Base-by-base conservation (phyloP, 129 eudicot species). In the Flaveria brownii region DNA sequence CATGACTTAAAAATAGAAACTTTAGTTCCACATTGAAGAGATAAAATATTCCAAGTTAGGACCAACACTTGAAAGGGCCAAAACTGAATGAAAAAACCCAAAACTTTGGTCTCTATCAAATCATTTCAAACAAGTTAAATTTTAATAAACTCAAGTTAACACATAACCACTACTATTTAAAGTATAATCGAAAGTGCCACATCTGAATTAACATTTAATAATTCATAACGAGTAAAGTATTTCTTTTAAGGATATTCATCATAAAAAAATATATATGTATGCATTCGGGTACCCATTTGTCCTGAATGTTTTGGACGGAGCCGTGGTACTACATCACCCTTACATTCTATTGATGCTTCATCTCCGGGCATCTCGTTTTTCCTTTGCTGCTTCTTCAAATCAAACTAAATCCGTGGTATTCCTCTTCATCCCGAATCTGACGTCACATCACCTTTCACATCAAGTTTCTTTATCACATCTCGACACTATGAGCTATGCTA, bases 21-120 rank as follows among this genome's bases (percentile, higher is more conserved):
- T 75, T 9, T 61, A 62, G 26, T 61, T 70, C 20, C 30, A 26
- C 33, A 16, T 9, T 11, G 18, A n/a, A 26, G 16, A 2, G 33
- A 75, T 4, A 12, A 15, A 43, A 75, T 25, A 16, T 75, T 45
- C 18, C 36, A 46, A 47, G 3, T 63, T 47, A 47, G 79, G 79
- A 68, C 72, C 71, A 46, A 70, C 71, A 75, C 5, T 75, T 18
- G 22, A 45, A 26, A 4, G 57, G 78, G 78, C 70, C 78, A 74
- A 74, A 41, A 25, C 61, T 45, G 3, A 16, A 75, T 42, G 16
- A 43, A 16, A 45, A 2, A 4, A 5, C 26, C 20, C 10, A 71
- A 30, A 61, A 25, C 45, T 61, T 25, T 33, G 30, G 25, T 23
- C 30, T 13, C 9, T 17, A 28, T 63, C 71, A 75, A 46, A 45